Evolutionary conservation across 306 rosid genomes (phyloP), one percentile per base, ranked within the genome.

Genomic region (Begonia fuchsioides): DNA sequence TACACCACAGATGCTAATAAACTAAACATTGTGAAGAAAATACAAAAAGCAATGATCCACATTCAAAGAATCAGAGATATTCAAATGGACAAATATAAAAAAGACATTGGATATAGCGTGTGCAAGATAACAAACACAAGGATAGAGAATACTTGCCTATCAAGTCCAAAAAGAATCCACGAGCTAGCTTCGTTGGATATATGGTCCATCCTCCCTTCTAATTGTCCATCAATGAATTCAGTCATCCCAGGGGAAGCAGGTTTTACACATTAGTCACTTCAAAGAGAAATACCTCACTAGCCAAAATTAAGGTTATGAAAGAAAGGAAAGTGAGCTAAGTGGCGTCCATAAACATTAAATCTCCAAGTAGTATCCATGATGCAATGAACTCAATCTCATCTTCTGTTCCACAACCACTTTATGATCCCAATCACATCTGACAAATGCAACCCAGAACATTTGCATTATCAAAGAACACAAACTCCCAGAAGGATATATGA

Each of bases 71-170:
- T 69, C 44, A 65, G 60, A n/a, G n/a, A n/a, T n/a, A n/a, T n/a
- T n/a, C n/a, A n/a, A n/a, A 66, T 16, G 53, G 59, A 72, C 9
- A 47, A 67, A 64, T 57, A 73, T 13, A 11, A 58, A 47, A 51
- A 73, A 65, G n/a, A n/a, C n/a, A n/a, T n/a, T n/a, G n/a, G n/a
- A n/a, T n/a, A n/a, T n/a, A n/a, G n/a, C n/a, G 69, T 58, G 66
- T 26, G 8, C 35, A 47, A 49, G 41, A 43, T 50, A 54, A 51
- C 38, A 35, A 32, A 40, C 12, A 47, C 18, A 48, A 67, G 62
- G 45, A 53, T 72, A 72, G 59, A 62, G 72, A 63, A 70, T 71
- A 78, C 93, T 81, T 86, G 85, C 93, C 88, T 72, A 71, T 65
- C 63, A 55, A 67, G 62, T 59, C 60, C 74, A 56, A 64, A 69